These are phyloP conservation scores for Huiozyma sinensis DNA, from an alignment of 805 yeast species.

Conservation along the genomic window DNA sequence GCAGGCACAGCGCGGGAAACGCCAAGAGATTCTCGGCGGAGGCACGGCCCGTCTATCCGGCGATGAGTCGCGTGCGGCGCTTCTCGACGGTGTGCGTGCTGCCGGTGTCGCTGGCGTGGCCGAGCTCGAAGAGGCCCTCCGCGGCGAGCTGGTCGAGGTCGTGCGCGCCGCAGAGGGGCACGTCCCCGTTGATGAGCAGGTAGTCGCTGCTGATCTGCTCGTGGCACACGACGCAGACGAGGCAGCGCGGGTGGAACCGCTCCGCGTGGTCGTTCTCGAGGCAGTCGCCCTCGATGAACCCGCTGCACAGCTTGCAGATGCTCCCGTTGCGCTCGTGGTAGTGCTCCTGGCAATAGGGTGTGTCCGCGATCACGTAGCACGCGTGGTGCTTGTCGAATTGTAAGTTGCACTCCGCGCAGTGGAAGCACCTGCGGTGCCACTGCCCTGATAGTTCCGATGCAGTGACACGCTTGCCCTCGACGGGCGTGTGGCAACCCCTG, in stretches of 20 bases:
- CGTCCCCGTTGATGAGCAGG: conserved; percentile 21
- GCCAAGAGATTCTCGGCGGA: background rate
- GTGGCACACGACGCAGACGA: conserved; percentile 56
- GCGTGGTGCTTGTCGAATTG: conserved; percentile 49
- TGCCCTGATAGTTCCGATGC: conserved; percentile 61
- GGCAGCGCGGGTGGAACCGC: conserved; percentile 67
- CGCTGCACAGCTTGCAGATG: conserved; percentile 56
- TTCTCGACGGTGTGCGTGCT: conserved; percentile 13
- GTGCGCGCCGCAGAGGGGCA: conserved; percentile 24
- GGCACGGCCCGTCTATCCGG: conserved; percentile 3
- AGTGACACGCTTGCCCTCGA: conserved; percentile 18
- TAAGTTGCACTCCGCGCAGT: conserved; percentile 53
- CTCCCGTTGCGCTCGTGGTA: conserved; percentile 67
- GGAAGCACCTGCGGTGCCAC: conserved; percentile 87
- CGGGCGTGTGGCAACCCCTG: conserved; percentile 52
- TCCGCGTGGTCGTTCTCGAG: conserved; percentile 62
- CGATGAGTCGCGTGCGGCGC: conserved; percentile 22
- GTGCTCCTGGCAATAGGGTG: conserved; percentile 74
- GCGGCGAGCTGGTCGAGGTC: conserved; percentile 10
- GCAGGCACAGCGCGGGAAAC: no score
- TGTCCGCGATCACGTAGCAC: conserved; percentile 68
- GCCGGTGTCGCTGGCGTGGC: background rate
- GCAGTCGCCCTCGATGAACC: conserved; percentile 85
- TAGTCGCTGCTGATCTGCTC: conserved; percentile 43
- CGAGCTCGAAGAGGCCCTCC: conserved; percentile 2